Conservation (phyloP, 257 asterid species). For the Solanum acaule region DNA sequence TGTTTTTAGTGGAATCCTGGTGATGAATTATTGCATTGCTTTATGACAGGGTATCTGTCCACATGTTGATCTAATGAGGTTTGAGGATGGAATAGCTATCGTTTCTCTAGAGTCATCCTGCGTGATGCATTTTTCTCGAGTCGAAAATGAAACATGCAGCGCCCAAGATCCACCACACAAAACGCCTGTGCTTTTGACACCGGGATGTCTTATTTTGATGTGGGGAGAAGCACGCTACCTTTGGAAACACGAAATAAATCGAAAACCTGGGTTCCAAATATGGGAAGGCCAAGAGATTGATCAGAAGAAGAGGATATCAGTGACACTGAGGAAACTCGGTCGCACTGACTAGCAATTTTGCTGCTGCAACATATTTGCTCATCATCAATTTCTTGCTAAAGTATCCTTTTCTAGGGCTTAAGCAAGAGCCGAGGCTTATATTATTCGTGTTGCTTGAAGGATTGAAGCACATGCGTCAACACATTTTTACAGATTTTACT, state of each 20-base stretch:
- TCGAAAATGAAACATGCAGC: slow-evolving; percentile 4
- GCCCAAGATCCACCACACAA: slow-evolving; percentile 3
- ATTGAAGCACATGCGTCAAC: not conserved
- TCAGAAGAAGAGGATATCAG: slow-evolving; percentile 63
- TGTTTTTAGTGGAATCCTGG: not conserved
- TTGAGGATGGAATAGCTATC: slow-evolving; percentile 85
- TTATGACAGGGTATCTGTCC: slow-evolving; percentile 64
- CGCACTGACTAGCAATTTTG: slow-evolving; percentile 1
- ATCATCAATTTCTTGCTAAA: too few relatives aligned
- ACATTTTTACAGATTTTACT: not conserved
- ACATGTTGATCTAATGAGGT: slow-evolving; percentile 86
- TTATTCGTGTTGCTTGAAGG: not conserved
- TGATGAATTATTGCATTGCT: not conserved
- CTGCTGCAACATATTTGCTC: not conserved
- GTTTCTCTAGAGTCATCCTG: slow-evolving; percentile 71
- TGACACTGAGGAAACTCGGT: slow-evolving; percentile 67
- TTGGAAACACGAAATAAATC: slow-evolving; percentile 89
- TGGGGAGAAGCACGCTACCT: slow-evolving; percentile 80
- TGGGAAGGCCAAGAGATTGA: slow-evolving; percentile 59
- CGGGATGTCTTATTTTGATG: slow-evolving; percentile 74
- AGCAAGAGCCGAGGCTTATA: too few relatives aligned
- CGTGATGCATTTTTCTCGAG: slow-evolving; percentile 66
- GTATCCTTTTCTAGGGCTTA: not conserved
- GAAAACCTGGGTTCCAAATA: slow-evolving; percentile 59
- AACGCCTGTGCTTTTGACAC: slow-evolving; percentile 51